phyloP scores from a whole-genome alignment of 306 rosid genomes.

The Sindora glabra region DNA sequence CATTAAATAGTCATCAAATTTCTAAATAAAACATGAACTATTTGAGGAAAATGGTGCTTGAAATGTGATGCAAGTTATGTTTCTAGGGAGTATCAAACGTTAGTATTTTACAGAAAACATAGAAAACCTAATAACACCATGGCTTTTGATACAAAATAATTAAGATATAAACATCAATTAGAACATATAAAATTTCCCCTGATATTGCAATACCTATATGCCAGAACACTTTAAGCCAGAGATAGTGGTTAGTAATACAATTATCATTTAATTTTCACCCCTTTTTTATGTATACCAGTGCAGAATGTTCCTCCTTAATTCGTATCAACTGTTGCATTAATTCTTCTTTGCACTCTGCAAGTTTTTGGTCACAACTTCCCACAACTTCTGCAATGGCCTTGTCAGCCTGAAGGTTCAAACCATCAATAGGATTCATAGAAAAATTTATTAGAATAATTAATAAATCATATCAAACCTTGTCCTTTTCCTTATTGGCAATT shows the following conservation, averaged over 20 bases:
- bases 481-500: conserved; percentile 63
- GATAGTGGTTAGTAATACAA: conserved; percentile 1
- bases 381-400: conserved; percentile 54
- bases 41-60: conserved; percentile 3
- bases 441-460: conserved; percentile 12
- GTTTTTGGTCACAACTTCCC: conserved; percentile 40
- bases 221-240: conserved; percentile 2
- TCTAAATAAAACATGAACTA: neutral
- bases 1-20: neutral
- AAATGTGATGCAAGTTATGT: neutral
- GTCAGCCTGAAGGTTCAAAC: conserved; percentile 50
- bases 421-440: conserved; percentile 19
- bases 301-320: conserved; percentile 63
- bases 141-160: neutral
- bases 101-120: neutral
- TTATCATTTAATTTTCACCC: conserved; percentile 3
- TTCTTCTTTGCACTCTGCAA: conserved; percentile 68
- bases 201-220: neutral
- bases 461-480: conserved; percentile 56
- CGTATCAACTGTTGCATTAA: conserved; percentile 47
- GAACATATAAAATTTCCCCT: neutral
- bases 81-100: neutral
- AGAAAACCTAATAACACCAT: neutral
- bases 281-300: conserved; percentile 45
- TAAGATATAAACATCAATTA: neutral